Conservation (phyloP, 306 rosid genomes). For the Crotalaria pallida region DNA sequence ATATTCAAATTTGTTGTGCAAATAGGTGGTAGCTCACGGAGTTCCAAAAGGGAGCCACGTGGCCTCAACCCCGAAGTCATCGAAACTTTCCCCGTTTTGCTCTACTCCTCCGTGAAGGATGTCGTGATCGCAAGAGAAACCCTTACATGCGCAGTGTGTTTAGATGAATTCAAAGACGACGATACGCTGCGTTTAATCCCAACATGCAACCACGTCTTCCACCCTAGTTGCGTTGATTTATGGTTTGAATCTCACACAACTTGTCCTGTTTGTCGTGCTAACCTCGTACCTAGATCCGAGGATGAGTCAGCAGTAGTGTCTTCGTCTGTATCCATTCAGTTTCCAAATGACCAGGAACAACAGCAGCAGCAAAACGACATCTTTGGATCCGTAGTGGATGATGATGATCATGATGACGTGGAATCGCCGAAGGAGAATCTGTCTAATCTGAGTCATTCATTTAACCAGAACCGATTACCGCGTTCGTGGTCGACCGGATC, state of each 20-base stretch:
- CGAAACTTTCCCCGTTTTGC: slow-evolving; percentile 50
- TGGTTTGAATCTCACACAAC: slow-evolving; percentile 59
- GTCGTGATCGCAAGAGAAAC: slow-evolving; percentile 39
- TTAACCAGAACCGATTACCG: neutral
- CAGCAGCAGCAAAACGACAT: neutral
- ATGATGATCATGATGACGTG: neutral
- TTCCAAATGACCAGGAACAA: neutral
- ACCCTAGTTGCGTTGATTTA: slow-evolving; percentile 46
- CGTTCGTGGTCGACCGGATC: slow-evolving; percentile 33
- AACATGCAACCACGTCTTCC: slow-evolving; percentile 63
- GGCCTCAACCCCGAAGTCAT: slow-evolving; percentile 47
- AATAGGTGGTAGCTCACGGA: neutral
- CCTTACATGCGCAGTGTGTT: slow-evolving; percentile 65
- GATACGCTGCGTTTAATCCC: slow-evolving; percentile 71
- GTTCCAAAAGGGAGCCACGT: slow-evolving; percentile 4
- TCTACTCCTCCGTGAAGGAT: slow-evolving; percentile 49
- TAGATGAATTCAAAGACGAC: slow-evolving; percentile 48
- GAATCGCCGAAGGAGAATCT: neutral
- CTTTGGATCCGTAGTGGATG: neutral
- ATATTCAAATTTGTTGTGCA: too few species aligned
- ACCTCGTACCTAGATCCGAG: slow-evolving; percentile 41
- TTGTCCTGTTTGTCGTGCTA: slow-evolving; percentile 69
- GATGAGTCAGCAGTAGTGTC: slow-evolving; percentile 31
- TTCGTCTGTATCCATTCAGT: neutral
- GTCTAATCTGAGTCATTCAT: neutral